Conservation (phyloP, 1,139 yeast genomes). For the Dujonia santamariae region DNA sequence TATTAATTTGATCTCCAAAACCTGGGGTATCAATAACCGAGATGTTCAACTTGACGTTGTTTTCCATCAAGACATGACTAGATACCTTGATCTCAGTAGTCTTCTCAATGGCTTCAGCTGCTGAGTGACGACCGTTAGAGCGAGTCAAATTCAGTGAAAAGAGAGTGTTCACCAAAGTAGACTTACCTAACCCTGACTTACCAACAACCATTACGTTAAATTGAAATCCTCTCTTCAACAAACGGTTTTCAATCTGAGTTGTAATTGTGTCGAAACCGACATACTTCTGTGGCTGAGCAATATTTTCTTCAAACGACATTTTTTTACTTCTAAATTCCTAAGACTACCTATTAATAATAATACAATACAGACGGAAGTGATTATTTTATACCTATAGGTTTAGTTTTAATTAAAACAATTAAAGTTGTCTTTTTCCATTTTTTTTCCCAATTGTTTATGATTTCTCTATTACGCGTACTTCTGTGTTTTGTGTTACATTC, state of each 20-base stretch:
- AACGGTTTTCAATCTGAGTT: conserved; percentile 87
- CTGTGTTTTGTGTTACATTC: too few species aligned
- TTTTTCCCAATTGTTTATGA: too few species aligned
- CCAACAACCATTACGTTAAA: conserved; percentile 94
- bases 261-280: conserved; percentile 98
- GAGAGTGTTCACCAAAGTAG: conserved; percentile 85
- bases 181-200: conserved; percentile 91
- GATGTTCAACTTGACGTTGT: conserved; percentile 79
- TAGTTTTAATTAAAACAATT: too few species aligned
- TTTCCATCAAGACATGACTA: conserved; percentile 69
- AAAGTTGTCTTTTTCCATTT: too few species aligned
- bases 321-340: too few species aligned
- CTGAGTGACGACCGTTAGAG: conserved; percentile 64
- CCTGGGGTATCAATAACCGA: conserved; percentile 97
- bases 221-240: conserved; percentile 90
- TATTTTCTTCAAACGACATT: conserved; percentile 12
- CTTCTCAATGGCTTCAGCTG: conserved; percentile 72
- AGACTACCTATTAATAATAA: too few species aligned
- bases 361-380: background rate
- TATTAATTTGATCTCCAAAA: conserved; percentile 94
- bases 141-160: conserved; percentile 79
- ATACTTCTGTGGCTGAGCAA: conserved; percentile 47
- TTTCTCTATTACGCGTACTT: too few species aligned
- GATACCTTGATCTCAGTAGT: conserved; percentile 86
- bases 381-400: too few species aligned